Conservation (phyloP, 2,329 filamentous ascomycete species). For the Fusarium acutatum region DNA sequence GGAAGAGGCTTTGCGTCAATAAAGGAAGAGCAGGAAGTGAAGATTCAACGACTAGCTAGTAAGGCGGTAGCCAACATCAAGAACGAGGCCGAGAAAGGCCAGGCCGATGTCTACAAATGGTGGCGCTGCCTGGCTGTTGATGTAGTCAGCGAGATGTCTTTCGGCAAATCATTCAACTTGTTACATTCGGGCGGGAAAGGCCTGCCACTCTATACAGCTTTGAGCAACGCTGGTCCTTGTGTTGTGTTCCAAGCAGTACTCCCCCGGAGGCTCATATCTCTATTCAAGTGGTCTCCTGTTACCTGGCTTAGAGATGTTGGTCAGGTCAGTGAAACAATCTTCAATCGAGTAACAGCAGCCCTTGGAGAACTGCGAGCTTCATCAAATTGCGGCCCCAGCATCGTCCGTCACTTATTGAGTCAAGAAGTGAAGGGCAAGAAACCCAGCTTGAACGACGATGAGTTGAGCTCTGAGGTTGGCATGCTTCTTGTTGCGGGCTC, state of each 20-base stretch:
- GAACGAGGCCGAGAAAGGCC: background rate
- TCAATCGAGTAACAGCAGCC: background rate
- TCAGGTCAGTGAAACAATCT: background rate
- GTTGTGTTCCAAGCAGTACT: slow-evolving; percentile 1
- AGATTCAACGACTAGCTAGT: background rate
- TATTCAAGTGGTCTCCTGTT: background rate
- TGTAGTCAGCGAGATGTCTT: slow-evolving; percentile 1
- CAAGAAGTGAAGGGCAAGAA: background rate
- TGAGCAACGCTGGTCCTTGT: background rate
- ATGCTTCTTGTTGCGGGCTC: slow-evolving; percentile 13
- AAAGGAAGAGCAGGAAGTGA: background rate
- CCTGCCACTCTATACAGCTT: background rate
- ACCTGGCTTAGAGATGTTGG: background rate
- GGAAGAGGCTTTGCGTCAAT: background rate
- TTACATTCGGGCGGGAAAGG: background rate
- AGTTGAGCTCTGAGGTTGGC: background rate
- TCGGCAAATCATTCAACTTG: background rate
- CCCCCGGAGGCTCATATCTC: background rate
- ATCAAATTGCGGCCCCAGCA: background rate
- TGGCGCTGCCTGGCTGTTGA: slow-evolving; percentile 9
- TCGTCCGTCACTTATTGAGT: background rate
- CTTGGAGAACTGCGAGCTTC: background rate
- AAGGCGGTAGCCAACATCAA: background rate
- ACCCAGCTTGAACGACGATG: background rate
- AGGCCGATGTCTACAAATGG: slow-evolving; percentile 11